A percentile compares a stretch with the other conserved stretches of the same genome.
phyloP scores from a whole-genome alignment of 345 rosid genomes.

The Brassica carinata region DNA sequence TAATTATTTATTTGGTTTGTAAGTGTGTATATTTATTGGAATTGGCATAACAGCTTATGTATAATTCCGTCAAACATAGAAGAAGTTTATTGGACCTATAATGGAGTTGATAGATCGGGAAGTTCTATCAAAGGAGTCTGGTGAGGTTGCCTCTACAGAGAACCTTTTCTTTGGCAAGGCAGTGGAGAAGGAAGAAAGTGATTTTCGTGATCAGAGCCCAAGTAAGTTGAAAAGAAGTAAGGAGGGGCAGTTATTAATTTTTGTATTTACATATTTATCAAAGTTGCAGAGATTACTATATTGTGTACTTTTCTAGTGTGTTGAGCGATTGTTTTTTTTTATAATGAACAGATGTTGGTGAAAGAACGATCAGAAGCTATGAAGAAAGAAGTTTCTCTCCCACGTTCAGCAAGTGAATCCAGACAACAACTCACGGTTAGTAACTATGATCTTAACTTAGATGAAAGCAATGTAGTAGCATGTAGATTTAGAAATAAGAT shows the following conservation, averaged over 20 bases:
- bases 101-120: slow-evolving; percentile 77
- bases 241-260: neutral
- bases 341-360: slow-evolving; percentile 34
- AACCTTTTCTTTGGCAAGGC: slow-evolving; percentile 54
- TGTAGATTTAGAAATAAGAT: neutral
- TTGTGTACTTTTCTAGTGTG: neutral
- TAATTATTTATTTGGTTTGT: neutral
- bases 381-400: neutral
- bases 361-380: neutral
- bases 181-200: slow-evolving; percentile 46
- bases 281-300: too few species aligned
- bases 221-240: slow-evolving; percentile 46
- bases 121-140: slow-evolving; percentile 60
- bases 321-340: slow-evolving; percentile 3
- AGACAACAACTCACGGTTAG: too few species aligned
- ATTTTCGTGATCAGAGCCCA: slow-evolving; percentile 20
- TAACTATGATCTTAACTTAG: too few species aligned
- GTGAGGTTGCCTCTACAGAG: slow-evolving; percentile 48
- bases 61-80: slow-evolving; percentile 79
- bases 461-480: neutral
- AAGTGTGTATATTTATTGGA: slow-evolving; percentile 12
- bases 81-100: slow-evolving; percentile 71
- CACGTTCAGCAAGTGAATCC: neutral
- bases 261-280: too few species aligned
- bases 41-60: slow-evolving; percentile 55